These are phyloP conservation scores for Phytophthora boehmeriae DNA, from an alignment of 352 stramenopile species.

Conservation along the genomic window DNA sequence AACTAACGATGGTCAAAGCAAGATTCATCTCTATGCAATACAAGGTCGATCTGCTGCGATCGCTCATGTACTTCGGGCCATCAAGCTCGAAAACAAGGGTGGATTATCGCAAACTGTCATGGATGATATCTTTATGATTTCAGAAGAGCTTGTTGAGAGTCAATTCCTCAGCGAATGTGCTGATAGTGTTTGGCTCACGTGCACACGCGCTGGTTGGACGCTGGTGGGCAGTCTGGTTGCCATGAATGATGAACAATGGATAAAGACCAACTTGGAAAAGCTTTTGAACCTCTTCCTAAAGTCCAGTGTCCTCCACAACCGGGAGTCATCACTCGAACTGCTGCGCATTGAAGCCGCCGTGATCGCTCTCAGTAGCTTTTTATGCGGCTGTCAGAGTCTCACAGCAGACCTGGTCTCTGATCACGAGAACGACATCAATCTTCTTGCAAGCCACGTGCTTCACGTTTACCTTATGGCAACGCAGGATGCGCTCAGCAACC, in stretches of 20 bases:
- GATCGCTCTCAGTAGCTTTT: slow-evolving; percentile 68
- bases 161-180: slow-evolving; percentile 78
- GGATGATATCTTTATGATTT: slow-evolving; percentile 67
- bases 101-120: slow-evolving; percentile 63
- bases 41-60: slow-evolving; percentile 76
- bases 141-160: slow-evolving; percentile 75
- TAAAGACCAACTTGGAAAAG: slow-evolving; percentile 54
- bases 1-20: slow-evolving; percentile 54
- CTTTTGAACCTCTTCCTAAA: slow-evolving; percentile 80
- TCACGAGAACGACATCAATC: slow-evolving; percentile 47
- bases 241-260: slow-evolving; percentile 70
- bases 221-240: slow-evolving; percentile 74
- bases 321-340: slow-evolving; percentile 82
- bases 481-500: slow-evolving; percentile 66
- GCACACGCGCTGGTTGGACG: slow-evolving; percentile 83
- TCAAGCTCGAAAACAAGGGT: slow-evolving; percentile 45
- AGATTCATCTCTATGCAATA: slow-evolving; percentile 74
- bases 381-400: slow-evolving; percentile 42
- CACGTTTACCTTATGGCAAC: slow-evolving; percentile 70
- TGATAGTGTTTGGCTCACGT: slow-evolving; percentile 89
- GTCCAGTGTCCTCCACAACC: slow-evolving; percentile 75
- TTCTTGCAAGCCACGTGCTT: slow-evolving; percentile 74
- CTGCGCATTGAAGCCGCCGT: slow-evolving; percentile 84
- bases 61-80: slow-evolving; percentile 62
- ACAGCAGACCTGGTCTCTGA: slow-evolving; percentile 13